Conservation (phyloP, 73 alveolate genomes). For the Paramecium caudatum region DNA sequence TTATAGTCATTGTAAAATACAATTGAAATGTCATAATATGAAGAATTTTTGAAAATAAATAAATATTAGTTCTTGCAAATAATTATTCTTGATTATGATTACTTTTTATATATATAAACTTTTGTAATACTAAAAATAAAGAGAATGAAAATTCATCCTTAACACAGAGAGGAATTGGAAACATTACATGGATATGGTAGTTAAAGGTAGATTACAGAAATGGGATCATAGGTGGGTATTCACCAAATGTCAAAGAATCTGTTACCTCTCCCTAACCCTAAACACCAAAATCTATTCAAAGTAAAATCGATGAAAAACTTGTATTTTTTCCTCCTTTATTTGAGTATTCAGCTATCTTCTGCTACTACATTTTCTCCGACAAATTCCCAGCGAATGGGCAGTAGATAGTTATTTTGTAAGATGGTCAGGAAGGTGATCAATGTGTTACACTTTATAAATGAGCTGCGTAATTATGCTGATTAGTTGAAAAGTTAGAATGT, state of each 20-base stretch:
- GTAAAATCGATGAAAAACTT: no score
- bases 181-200: slow-evolving; percentile 16
- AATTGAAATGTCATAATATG: no score
- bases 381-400: slow-evolving; percentile 4
- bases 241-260: no score
- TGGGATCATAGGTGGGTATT: slow-evolving; percentile 35
- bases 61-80: no score
- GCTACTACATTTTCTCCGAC: slow-evolving; percentile 15
- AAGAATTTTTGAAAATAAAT: no score
- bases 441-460: slow-evolving; percentile 40
- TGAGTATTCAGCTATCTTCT: neutral
- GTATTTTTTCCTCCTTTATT: neutral
- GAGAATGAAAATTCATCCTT: slow-evolving; percentile 54
- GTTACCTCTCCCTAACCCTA: no score
- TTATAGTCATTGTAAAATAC: no score
- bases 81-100: no score
- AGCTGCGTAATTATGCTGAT: slow-evolving; percentile 26
- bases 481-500: slow-evolving; percentile 1
- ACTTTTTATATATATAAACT: no score
- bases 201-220: slow-evolving; percentile 18
- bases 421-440: neutral
- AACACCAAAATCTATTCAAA: no score
- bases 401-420: neutral
- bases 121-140: no score
- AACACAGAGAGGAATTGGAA: slow-evolving; percentile 28